These are phyloP conservation scores for Mercurialis annua DNA, from an alignment of 345 rosid genomes.

Conservation along the genomic window DNA sequence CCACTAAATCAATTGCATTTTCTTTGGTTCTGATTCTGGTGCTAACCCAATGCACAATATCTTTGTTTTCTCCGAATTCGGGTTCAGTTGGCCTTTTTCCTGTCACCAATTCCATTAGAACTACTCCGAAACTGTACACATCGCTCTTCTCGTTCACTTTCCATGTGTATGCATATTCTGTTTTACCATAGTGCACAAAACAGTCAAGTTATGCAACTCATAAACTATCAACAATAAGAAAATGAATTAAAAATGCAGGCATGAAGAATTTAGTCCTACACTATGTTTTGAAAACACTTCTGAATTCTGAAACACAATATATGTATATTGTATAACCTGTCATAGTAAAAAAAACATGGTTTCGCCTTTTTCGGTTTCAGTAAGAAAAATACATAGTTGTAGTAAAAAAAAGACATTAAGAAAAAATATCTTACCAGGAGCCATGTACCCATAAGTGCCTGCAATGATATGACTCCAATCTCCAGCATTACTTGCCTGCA, in stretches of 20 bases:
- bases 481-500: slow-evolving; percentile 47
- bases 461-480: slow-evolving; percentile 50
- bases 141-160: slow-evolving; percentile 71
- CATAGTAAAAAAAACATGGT: too few relatives aligned
- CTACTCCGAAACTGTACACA: slow-evolving; percentile 87
- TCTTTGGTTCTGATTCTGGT: slow-evolving; percentile 38
- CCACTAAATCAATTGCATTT: slow-evolving; percentile 41
- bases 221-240: neutral
- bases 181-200: slow-evolving; percentile 3
- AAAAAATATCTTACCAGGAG: slow-evolving; percentile 59
- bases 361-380: too few relatives aligned
- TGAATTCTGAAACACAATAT: too few relatives aligned
- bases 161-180: slow-evolving; percentile 68
- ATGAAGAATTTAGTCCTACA: too few relatives aligned
- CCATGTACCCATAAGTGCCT: slow-evolving; percentile 87
- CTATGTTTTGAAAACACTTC: too few relatives aligned
- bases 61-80: slow-evolving; percentile 63
- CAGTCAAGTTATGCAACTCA: neutral
- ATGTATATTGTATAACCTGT: too few relatives aligned
- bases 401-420: neutral
- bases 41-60: slow-evolving; percentile 64
- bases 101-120: slow-evolving; percentile 74
- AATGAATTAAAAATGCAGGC: too few relatives aligned
- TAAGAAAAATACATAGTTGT: too few relatives aligned
- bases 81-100: slow-evolving; percentile 66